Base-by-base conservation (phyloP, 345 rosid species). In the Adansonia digitata region DNA sequence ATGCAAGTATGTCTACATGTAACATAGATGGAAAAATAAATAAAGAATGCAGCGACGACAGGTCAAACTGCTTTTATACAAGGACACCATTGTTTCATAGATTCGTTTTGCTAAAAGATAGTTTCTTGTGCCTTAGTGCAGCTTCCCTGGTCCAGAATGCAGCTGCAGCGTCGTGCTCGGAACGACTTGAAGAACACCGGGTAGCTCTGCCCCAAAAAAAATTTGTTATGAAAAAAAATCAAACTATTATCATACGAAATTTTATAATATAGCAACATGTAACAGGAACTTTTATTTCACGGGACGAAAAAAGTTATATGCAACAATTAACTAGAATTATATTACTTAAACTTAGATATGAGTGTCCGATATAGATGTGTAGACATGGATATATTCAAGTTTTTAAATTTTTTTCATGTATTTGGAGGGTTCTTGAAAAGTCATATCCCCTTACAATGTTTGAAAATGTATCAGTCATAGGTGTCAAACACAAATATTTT, bases 151-250 rank as follows among this genome's bases (percentile, higher is more conserved):
- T 73, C 79, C 84, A n/a, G 85, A 53, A 82, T 89, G 97, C 78
- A 94, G 85, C 81, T 89, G 94, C 31, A 81, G 65, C n/a, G 80
- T 86, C 88, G 71, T 77, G 88, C 86, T 87, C 2, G 88, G 91
- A 53, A 88, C 87, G 74, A 94, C 94, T 77, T 89, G 97, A 83
- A 94, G 87, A 60, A 94, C 98, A 60, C 98, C 98, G 5, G 93
- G 97, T 84, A 84, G 88, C 69, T 87, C 98, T 94, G 94, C 82
- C 52, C 77, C 67, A 55, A n/a, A n/a, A 37, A 17, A 37, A 37
- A 76, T 62, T 34, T 62, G 24, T n/a, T 26, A 15, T 5, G 2
- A n/a, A n/a, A n/a, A n/a, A n/a, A 15, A 56, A 42, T 18, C 75
- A 26, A 37, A 17, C 27, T 46, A 68, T 15, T 14, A 40, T 63